Conservation (phyloP, 805 yeast genomes). For the Candida caryicola region DNA sequence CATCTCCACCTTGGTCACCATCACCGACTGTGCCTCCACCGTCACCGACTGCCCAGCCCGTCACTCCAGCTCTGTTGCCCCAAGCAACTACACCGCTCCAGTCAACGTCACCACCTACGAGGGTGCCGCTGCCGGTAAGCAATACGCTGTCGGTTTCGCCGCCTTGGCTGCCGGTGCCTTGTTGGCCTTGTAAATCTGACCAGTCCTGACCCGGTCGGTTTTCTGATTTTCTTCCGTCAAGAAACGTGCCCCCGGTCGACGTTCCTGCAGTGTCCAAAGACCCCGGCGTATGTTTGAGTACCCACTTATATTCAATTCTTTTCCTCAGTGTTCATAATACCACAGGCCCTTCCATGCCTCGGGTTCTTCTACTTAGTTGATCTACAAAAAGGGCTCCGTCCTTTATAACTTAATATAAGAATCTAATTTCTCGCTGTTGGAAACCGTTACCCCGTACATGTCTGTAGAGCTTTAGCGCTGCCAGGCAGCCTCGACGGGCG, state of each 20-base stretch:
- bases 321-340: not conserved
- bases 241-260: not conserved
- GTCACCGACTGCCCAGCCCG: slow-evolving; percentile 45
- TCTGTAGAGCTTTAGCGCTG: too few species aligned
- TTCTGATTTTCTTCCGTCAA: slow-evolving; percentile 1
- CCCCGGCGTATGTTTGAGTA: not conserved
- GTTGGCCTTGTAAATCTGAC: slow-evolving; percentile 30
- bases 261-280: not conserved
- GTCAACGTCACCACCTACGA: slow-evolving; percentile 14
- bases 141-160: slow-evolving; percentile 16
- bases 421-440: not conserved
- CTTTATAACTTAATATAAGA: not conserved
- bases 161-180: slow-evolving; percentile 24
- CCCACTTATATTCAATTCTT: not conserved
- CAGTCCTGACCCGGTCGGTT: not conserved
- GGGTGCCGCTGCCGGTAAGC: slow-evolving; percentile 28
- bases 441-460: too few species aligned
- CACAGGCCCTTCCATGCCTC: not conserved
- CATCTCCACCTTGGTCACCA: slow-evolving; percentile 39
- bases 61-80: slow-evolving; percentile 16
- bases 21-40: slow-evolving; percentile 38
- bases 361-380: not conserved
- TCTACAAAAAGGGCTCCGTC: not conserved
- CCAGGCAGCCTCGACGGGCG: too few species aligned
- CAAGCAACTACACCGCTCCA: slow-evolving; percentile 18